Evolutionary conservation across 768 basidiomycete species (phyloP).

Genomic region (Naganishia vaughanmartiniae): DNA sequence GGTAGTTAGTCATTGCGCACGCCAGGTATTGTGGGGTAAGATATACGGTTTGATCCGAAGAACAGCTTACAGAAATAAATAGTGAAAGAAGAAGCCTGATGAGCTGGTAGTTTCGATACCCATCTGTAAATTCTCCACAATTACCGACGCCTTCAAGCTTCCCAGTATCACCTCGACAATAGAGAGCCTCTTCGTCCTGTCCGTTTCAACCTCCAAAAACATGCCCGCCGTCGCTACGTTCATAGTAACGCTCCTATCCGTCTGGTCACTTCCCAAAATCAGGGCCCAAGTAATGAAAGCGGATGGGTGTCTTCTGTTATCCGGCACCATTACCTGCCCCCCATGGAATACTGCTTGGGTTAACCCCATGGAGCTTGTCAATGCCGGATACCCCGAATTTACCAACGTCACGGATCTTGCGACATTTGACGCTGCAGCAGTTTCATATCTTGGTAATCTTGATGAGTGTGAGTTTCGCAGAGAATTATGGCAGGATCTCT

Average conservation of each 20-base stretch:
- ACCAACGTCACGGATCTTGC: conserved; percentile 38
- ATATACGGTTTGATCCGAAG: too few relatives aligned
- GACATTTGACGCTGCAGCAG: conserved; percentile 45
- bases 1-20: too few relatives aligned
- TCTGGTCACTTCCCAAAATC: too few relatives aligned
- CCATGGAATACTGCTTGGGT: conserved; percentile 43
- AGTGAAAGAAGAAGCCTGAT: too few relatives aligned
- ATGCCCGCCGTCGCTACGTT: not conserved
- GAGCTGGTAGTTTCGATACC: too few relatives aligned
- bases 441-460: conserved; percentile 45
- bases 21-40: too few relatives aligned
- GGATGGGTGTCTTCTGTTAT: conserved; percentile 20
- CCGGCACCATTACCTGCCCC: conserved; percentile 24
- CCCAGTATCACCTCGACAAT: not conserved
- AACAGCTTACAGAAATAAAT: too few relatives aligned
- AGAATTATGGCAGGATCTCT: too few relatives aligned
- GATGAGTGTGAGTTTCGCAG: conserved; percentile 34
- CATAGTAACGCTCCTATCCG: not conserved
- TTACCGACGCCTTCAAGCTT: not conserved
- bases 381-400: conserved; percentile 48
- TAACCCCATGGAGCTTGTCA: conserved; percentile 43
- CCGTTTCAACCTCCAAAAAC: too few relatives aligned
- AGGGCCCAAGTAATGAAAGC: conserved; percentile 13
- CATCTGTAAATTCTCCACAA: not conserved
- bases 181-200: not conserved